Conservation (phyloP, 2,329 filamentous ascomycete genomes). For the Beauveria australis region DNA sequence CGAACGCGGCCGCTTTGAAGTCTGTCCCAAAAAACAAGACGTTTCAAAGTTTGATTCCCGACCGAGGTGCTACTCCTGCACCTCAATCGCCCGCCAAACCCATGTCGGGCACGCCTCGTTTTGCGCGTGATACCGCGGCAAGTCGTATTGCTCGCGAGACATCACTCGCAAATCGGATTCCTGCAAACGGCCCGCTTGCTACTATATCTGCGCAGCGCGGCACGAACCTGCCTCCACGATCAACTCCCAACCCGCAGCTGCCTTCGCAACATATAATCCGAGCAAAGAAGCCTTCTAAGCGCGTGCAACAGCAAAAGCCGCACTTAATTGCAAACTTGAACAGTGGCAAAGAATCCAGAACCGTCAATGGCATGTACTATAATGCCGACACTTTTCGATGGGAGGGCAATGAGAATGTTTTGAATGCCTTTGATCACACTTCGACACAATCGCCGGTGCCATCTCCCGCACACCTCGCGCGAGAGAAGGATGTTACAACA, state of each 20-base stretch:
- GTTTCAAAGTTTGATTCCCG: constrained; percentile 46
- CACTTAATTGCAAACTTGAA: constrained; percentile 82
- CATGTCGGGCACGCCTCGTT: constrained; percentile 47
- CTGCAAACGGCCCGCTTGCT: constrained; percentile 44
- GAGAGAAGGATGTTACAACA: constrained; percentile 51
- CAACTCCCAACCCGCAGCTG: constrained; percentile 36
- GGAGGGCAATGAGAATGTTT: constrained; percentile 91
- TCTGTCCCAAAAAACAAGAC: constrained; percentile 49
- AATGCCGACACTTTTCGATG: constrained; percentile 80
- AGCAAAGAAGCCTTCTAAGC: constrained; percentile 49
- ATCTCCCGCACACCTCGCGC: constrained; percentile 31
- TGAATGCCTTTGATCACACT: constrained; percentile 67
- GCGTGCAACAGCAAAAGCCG: constrained; percentile 63
- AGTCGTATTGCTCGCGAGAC: constrained; percentile 59
- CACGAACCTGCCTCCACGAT: constrained; percentile 42
- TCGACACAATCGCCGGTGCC: constrained; percentile 37
- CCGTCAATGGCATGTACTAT: constrained; percentile 91
- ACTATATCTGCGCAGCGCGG: constrained; percentile 48
- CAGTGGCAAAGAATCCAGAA: constrained; percentile 67
- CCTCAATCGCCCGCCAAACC: constrained; percentile 49
- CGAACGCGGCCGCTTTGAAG: constrained; percentile 61
- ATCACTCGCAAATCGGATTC: constrained; percentile 50
- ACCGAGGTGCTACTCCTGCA: constrained; percentile 43
- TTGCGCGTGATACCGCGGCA: constrained; percentile 57
- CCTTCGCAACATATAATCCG: constrained; percentile 32